phyloP scores from a whole-genome alignment of 768 basidiomycete species.

The Podaxis mareebaensis region DNA sequence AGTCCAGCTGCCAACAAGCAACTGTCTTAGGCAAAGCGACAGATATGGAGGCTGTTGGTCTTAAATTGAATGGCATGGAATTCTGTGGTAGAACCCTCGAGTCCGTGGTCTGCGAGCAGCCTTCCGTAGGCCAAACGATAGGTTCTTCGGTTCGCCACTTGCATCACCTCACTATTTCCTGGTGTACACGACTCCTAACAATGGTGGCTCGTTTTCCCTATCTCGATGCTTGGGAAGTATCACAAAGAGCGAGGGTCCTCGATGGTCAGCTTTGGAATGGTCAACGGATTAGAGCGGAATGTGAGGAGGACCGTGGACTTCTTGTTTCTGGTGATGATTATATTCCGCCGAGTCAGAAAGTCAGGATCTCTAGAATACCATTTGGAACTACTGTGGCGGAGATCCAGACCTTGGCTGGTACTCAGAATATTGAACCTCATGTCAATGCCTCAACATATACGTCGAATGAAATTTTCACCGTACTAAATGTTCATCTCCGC shows the following conservation, averaged over 20 bases:
- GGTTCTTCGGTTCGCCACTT: no score
- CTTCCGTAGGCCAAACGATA: no score
- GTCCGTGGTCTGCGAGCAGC: no score
- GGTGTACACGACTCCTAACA: slow-evolving; percentile 46
- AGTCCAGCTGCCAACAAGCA: no score
- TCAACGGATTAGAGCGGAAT: slow-evolving; percentile 47
- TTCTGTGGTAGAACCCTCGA: no score
- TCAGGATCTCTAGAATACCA: slow-evolving; percentile 14
- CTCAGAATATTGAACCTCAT: neutral
- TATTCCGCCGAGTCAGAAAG: neutral
- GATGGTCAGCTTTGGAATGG: slow-evolving; percentile 37
- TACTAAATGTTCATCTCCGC: slow-evolving; percentile 7
- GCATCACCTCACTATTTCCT: slow-evolving; percentile 43
- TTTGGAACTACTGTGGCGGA: neutral
- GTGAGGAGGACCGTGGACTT: slow-evolving; percentile 36
- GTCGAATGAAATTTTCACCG: slow-evolving; percentile 13
- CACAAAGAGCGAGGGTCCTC: slow-evolving; percentile 35
- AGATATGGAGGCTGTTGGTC: no score
- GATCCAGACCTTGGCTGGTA: slow-evolving; percentile 1
- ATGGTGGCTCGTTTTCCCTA: slow-evolving; percentile 44
- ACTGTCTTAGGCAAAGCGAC: no score
- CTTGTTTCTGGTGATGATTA: slow-evolving; percentile 8
- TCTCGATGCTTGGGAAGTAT: slow-evolving; percentile 26
- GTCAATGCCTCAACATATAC: neutral
- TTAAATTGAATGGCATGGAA: no score